phyloP scores from a whole-genome alignment of 2,329 filamentous ascomycete genomes.

The Penicillium sp. region DNA sequence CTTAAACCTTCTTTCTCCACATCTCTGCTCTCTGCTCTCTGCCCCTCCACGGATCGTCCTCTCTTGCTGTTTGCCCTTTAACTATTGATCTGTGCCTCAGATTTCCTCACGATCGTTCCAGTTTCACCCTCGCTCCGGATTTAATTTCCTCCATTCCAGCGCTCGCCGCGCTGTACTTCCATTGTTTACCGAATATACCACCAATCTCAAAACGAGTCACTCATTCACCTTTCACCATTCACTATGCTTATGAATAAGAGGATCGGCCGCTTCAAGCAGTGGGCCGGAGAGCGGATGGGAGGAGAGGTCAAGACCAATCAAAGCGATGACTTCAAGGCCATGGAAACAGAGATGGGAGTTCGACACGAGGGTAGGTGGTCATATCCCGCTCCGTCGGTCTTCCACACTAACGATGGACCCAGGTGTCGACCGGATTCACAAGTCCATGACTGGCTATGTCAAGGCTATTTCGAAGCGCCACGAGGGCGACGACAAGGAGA shows the following conservation, averaged over 20 bases:
- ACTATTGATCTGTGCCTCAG: background rate
- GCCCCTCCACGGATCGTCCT: background rate
- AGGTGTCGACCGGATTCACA: constrained; percentile 90
- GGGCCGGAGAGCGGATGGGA: constrained; percentile 96
- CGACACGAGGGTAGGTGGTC: constrained; percentile 69
- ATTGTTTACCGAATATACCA: background rate
- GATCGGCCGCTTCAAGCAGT: constrained; percentile 93
- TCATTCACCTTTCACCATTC: constrained; percentile 4
- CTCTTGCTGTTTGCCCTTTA: background rate
- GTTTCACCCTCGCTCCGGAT: constrained; percentile 1
- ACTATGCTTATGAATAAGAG: constrained; percentile 72
- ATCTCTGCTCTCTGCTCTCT: constrained; percentile 6
- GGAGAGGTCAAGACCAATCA: constrained; percentile 79
- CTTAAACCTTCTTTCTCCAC: constrained; percentile 14
- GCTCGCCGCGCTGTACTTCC: background rate
- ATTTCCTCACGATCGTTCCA: constrained; percentile 5
- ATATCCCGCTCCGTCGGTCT: background rate
- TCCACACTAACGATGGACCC: background rate
- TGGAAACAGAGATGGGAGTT: constrained; percentile 86
- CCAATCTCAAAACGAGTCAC: background rate
- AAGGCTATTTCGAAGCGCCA: constrained; percentile 82
- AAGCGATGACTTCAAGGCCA: constrained; percentile 82
- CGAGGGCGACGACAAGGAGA: constrained; percentile 84
- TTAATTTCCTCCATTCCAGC: constrained; percentile 3
- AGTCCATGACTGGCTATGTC: constrained; percentile 77